Evolutionary conservation across 352 stramenopile genomes (phyloP).

Genomic region (Saprolegnia diclina): DNA sequence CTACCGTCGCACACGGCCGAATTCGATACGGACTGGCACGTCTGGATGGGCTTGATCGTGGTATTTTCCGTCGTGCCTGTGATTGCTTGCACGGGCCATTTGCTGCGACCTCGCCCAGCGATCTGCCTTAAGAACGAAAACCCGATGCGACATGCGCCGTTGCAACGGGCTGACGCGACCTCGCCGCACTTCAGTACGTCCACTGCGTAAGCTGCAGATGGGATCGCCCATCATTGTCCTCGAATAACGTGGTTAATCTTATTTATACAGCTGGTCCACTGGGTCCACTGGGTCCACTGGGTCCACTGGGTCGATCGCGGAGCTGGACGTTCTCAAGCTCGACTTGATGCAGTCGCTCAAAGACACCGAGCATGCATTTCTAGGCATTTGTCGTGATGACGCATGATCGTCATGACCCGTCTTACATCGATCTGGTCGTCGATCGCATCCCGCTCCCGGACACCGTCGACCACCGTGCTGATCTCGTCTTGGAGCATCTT

Average conservation of each 20-base stretch:
- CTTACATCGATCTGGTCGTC: constrained; percentile 42
- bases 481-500: constrained; percentile 44
- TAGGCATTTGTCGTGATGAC: neutral
- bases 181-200: too few relatives aligned
- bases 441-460: constrained; percentile 42
- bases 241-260: neutral
- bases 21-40: neutral
- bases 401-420: neutral
- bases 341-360: constrained; percentile 47
- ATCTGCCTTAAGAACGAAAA: too few relatives aligned
- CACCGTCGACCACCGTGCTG: constrained; percentile 36
- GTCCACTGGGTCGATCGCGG: neutral
- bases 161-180: too few relatives aligned
- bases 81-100: constrained; percentile 7
- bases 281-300: neutral
- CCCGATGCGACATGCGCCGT: too few relatives aligned
- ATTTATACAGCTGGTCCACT: neutral
- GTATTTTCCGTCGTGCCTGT: neutral
- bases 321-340: constrained; percentile 46
- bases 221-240: too few relatives aligned
- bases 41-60: neutral
- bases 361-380: constrained; percentile 49
- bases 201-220: too few relatives aligned
- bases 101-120: neutral
- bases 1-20: neutral